Evolutionary conservation across 176 grass and related monocot genomes (phyloP).

Genomic region (Zea luxurians): DNA sequence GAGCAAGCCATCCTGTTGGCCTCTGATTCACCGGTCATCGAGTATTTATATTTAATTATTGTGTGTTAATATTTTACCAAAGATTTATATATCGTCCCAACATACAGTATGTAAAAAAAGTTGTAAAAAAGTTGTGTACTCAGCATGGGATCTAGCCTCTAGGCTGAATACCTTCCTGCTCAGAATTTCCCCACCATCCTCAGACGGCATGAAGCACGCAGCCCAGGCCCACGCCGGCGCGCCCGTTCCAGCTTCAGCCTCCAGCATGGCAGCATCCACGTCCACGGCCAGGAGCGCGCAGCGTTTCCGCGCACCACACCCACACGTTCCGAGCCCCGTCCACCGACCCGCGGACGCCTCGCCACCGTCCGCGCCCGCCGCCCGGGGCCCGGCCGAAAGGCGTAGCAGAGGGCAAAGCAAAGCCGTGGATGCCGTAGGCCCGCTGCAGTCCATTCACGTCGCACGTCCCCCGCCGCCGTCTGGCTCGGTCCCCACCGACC

Average conservation of each 20-base stretch:
- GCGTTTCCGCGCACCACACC: not conserved
- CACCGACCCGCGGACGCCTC: not conserved
- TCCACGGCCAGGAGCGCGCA: not conserved
- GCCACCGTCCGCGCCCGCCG: not conserved
- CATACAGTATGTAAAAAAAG: too few species aligned
- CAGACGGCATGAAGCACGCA: not conserved
- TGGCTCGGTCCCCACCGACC: not conserved
- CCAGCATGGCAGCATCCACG: not conserved
- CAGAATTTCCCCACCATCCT: too few species aligned
- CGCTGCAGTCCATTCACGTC: not conserved
- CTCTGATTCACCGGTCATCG: too few species aligned
- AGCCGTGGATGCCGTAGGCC: not conserved
- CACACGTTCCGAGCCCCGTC: constrained; percentile 23
- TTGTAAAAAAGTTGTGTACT: too few species aligned
- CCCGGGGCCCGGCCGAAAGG: not conserved
- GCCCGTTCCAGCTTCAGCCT: not conserved
- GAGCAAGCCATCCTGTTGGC: too few species aligned
- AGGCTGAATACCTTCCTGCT: too few species aligned
- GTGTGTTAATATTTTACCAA: too few species aligned
- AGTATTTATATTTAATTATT: too few species aligned
- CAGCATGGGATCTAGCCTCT: too few species aligned
- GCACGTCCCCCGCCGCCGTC: not conserved
- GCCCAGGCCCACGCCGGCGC: not conserved
- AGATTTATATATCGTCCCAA: too few species aligned
- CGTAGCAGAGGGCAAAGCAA: not conserved